Percentiles rank a stretch among this genome's conserved stretches.
These are phyloP conservation scores for Garcia nutans DNA, from an alignment of 345 rosid species.

Conservation along the genomic window DNA sequence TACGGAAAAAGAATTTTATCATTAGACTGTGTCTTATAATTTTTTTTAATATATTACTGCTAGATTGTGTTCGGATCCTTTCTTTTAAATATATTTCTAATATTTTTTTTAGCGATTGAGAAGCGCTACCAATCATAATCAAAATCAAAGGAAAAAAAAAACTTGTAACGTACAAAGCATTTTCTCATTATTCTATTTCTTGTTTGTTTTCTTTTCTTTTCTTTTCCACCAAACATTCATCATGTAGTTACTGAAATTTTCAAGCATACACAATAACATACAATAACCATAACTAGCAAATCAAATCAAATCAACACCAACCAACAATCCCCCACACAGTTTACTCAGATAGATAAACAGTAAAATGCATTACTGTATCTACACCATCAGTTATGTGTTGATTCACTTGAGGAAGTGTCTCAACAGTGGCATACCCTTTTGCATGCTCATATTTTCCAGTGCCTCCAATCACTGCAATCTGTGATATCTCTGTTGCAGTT, in stretches of 20 bases:
- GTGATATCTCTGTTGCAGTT: constrained; percentile 62
- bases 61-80: too few relatives aligned
- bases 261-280: not conserved
- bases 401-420: constrained; percentile 59
- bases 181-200: not conserved
- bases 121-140: too few relatives aligned
- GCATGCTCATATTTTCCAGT: constrained; percentile 77
- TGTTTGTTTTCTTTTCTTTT: not conserved
- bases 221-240: not conserved
- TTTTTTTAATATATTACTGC: too few relatives aligned
- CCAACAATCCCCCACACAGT: not conserved
- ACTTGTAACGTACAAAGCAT: not conserved
- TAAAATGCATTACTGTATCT: constrained; percentile 69
- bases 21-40: too few relatives aligned
- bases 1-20: too few relatives aligned
- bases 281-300: not conserved
- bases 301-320: not conserved
- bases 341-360: constrained; percentile 53
- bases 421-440: constrained; percentile 68
- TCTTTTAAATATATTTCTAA: too few relatives aligned
- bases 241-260: not conserved
- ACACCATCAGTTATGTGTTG: constrained; percentile 82
- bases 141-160: too few relatives aligned
- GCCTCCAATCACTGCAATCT: constrained; percentile 75
- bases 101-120: too few relatives aligned